Base-by-base conservation (phyloP, 1,284 basidiomycete genomes). In the Rhodotorula sp. region DNA sequence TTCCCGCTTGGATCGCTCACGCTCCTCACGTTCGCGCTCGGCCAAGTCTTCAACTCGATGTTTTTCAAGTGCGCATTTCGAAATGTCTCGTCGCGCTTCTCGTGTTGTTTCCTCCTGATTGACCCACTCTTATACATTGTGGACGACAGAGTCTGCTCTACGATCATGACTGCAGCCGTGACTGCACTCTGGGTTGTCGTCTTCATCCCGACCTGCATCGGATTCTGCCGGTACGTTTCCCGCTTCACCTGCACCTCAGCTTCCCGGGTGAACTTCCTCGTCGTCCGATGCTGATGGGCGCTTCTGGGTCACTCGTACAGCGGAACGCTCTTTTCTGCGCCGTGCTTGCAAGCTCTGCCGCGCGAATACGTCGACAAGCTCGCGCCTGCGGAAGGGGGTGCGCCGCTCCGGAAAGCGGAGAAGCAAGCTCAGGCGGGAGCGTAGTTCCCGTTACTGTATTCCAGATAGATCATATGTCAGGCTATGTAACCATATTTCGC, bases 11-110 rank as follows among this genome's bases (percentile, higher is more conserved):
- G 78, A 29, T 78, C 77, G 1, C 68, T 79, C 14, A 77, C 70
- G 21, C 72, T 79, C 34, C 68, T 79, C 48, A 79, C 78, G 14
- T 78, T 76, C 65, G 73, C 76, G 12, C 72, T 79, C 43, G 78
- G 66, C 6, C 54, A 59, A 2, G 59, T 74, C 7, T 79, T 79
- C 64, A 71, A 77, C 61, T 75, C 77, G 5, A 62, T 73, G 46
- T 79, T 79, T 67, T 78, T 79, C 76, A 77, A 74, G 71, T 77
- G 21, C 47, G 34, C 34, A 34, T 34, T 34, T 34, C 34, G 34
- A 34, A 34, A 34, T 5, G 34, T 34, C 34, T 34, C 34, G 34
- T 34, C 34, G 3, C 34, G 34, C 34, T 34, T 34, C 34, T 34
- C 34, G 34, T 1, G 6, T 34, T 7, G 34, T 34, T 34, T 34